Evolutionary conservation across 306 rosid species (phyloP), one percentile per base, ranked within the genome.

Genomic region (Quercus dentata): DNA sequence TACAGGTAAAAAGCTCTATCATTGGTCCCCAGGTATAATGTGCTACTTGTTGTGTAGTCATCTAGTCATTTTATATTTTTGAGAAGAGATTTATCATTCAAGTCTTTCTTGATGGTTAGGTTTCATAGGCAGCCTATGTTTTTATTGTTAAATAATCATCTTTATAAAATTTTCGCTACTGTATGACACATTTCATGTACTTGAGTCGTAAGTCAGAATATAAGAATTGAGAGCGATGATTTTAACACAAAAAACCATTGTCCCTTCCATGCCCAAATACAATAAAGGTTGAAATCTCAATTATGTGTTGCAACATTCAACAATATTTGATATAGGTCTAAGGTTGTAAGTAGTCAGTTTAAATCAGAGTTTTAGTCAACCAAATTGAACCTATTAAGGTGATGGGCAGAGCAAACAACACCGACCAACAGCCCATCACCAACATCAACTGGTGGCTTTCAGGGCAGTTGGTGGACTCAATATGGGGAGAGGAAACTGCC

Each of bases 1-100:
- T 95, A 95, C 83, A 91, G 94, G 99, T 91, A 84, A 18, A 64
- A 23, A 57, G 68, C 67, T 79, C 59, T 25, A 68, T 65, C 31
- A 71, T 44, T 80, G 35, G 33, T 69, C 17, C n/a, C n/a, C 17
- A 77, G n/a, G 38, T 33, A 17, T 31, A 7, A 64, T 41, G 76
- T 10, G 19, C 4, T 7, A 65, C n/a, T 58, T 69, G 23, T 41
- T 59, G 68, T 76, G 44, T 80, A 17, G 9, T 64, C n/a, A n/a
- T 46, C 33, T 33, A 2, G 14, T 19, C 27, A 67, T 33, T 15
- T 35, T 0, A 4, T 33, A 23, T n/a, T 67, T 5, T 6, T 4
- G 17, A 19, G 52, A 19, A 33, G 72, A 35, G 49, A 19, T 67
- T 0, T 19, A n/a, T 31, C 11, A 59, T 59, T 59, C 2, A 59